Percentiles rank a stretch among this genome's conserved stretches.
phyloP scores from a whole-genome alignment of 2,329 filamentous ascomycete genomes.

The Colletotrichum liaoningense region DNA sequence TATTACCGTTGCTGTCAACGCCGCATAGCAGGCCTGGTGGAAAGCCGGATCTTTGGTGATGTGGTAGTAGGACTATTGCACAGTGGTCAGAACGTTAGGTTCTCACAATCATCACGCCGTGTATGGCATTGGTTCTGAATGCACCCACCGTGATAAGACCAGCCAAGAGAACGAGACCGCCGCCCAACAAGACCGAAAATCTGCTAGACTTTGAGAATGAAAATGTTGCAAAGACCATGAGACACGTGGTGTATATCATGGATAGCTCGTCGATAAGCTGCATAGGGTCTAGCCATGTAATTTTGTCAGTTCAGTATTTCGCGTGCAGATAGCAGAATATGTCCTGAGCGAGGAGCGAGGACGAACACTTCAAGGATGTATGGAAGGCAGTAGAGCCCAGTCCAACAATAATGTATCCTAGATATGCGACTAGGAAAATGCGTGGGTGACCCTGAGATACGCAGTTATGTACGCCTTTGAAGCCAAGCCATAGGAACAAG shows the following conservation, averaged over 20 bases:
- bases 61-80: slow-evolving; percentile 68
- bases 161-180: slow-evolving; percentile 66
- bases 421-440: slow-evolving; percentile 77
- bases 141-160: slow-evolving; percentile 77
- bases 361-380: slow-evolving; percentile 65
- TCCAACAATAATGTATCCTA: slow-evolving; percentile 66
- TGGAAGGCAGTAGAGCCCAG: slow-evolving; percentile 69
- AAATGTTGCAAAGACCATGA: slow-evolving; percentile 75
- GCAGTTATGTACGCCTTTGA: slow-evolving; percentile 81
- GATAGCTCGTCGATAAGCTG: slow-evolving; percentile 70
- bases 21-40: slow-evolving; percentile 82
- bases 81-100: background rate
- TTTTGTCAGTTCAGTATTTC: background rate
- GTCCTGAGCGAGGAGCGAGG: background rate
- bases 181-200: slow-evolving; percentile 65
- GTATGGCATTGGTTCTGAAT: background rate
- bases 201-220: slow-evolving; percentile 70
- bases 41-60: slow-evolving; percentile 85
- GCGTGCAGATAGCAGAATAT: background rate
- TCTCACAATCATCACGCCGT: background rate
- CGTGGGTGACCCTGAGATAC: slow-evolving; percentile 76
- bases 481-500: slow-evolving; percentile 82
- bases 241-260: slow-evolving; percentile 70
- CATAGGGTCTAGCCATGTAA: slow-evolving; percentile 61
- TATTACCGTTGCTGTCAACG: slow-evolving; percentile 69